Evolutionary conservation across 352 stramenopile species (phyloP), one percentile per base, ranked within the genome.

Genomic region (Thalassiosira ordinaria): DNA sequence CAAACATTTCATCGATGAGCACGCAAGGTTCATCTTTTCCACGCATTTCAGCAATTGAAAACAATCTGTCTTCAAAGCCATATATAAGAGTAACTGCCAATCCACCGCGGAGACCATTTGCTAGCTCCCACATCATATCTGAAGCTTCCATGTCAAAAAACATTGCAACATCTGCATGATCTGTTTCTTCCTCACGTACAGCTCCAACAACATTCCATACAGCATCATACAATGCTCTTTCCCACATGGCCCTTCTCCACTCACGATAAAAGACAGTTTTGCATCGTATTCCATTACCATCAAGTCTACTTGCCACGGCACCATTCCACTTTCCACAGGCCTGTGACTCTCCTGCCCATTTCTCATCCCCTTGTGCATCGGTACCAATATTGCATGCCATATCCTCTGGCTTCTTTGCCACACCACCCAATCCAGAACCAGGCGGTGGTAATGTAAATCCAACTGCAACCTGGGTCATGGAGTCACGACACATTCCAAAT

Each of bases 121-220:
- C 86, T 22, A 93, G 80, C 52, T 93, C 74, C 88, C 88, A 93
- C n/a, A 91, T 57, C 67, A 93, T 89, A 55, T 93, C 88, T n/a
- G 80, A 90, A 7, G 82, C 86, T 84, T 93, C 88, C 47, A 88
- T 41, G 13, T 89, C 79, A 63, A 89, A 93, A 60, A 87, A 93
- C 39, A 82, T 82, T 13, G 86, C 84, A 26, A 93, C 88, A 56
- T 93, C 80, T 11, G 62, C 53, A 55, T 91, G 57, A 51, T 84
- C 85, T 8, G 88, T 93, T 8, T 78, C 55, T 63, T 90, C 74
- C 7, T 86, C 60, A 13, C 88, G 75, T 7, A 93, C 86, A 37
- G 65, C 63, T 44, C 88, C 85, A 63, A 92, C 66, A 26, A 93
- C 53, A 77, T 91, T 84, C 46, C 85, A 90, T n/a, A 91, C 72